Evolutionary conservation across 345 rosid genomes (phyloP), one percentile per base, ranked within the genome.

Genomic region (Rhizophora mangle): DNA sequence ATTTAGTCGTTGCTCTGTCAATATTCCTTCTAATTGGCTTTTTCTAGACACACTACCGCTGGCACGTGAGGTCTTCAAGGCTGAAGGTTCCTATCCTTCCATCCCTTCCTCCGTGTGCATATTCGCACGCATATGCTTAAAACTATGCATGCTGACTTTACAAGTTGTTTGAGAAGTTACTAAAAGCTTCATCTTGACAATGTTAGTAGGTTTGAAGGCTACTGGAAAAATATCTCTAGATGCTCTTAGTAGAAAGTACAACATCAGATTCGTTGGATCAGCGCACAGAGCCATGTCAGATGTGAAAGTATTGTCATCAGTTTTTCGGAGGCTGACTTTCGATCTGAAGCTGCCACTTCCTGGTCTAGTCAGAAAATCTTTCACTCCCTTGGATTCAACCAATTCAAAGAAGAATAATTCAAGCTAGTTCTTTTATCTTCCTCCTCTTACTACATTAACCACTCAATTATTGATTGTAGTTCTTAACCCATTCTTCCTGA

Each of bases 261-360:
- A 43, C 6, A 76, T 89, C 8, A 61, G 77, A 6, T 79, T 78
- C 58, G 73, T 67, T 1, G 96, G 93, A 78, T 57, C 86, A 18
- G 89, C 96, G 53, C 97, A 92, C 60, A 82, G 96, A 78, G 93
- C 97, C 34, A 82, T 89, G 89, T 76, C 92, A 11, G 96, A 92
- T 60, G 97, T 86, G 61, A 80, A 73, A 19, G 37, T 77, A 24
- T 72, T 92, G 74, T 82, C 97, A n/a, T 31, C 77, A 76, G 63
- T 92, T 76, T 72, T 92, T 55, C 90, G 86, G 73, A 88, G 77
- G 72, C 77, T 92, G 76, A 86, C 93, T 27, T 76, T 77, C 21
- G 89, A 83, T 72, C 74, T 86, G 69, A 86, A 89, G 74, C 60
- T 89, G 62, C 68, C 89, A 9, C 37, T 82, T 19, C 64, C 88